Percentiles rank a stretch among this genome's conserved stretches.
Evolutionary conservation across 2,329 filamentous ascomycete genomes (phyloP).

Genomic region (Fusarium graminum): DNA sequence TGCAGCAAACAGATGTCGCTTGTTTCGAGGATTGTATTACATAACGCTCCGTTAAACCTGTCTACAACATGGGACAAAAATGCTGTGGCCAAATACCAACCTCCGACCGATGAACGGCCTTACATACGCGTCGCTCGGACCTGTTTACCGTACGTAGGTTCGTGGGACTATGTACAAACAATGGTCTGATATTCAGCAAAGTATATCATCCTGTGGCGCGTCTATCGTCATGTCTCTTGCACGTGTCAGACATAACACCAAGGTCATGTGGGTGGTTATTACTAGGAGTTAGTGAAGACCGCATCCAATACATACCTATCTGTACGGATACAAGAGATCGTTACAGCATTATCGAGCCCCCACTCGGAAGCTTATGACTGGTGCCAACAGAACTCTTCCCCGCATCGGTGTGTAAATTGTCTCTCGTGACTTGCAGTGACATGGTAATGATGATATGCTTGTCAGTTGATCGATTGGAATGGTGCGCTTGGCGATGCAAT

Average conservation of each 20-base stretch:
- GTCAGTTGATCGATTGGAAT: slow-evolving; percentile 4
- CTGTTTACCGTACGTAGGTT: background rate
- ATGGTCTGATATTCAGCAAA: slow-evolving; percentile 18
- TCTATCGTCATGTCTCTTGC: slow-evolving; percentile 15
- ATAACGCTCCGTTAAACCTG: slow-evolving; percentile 3
- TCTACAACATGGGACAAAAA: slow-evolving; percentile 5
- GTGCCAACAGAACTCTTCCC: slow-evolving; percentile 33
- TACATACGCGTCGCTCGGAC: slow-evolving; percentile 24
- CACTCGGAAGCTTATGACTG: slow-evolving; percentile 26
- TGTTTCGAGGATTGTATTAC: slow-evolving; percentile 12
- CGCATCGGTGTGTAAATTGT: slow-evolving; percentile 30
- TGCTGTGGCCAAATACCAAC: background rate
- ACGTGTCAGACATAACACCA: slow-evolving; percentile 35
- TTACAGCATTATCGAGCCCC: slow-evolving; percentile 25
- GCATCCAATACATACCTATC: background rate
- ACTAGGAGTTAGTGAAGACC: background rate
- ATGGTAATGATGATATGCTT: slow-evolving; percentile 28
- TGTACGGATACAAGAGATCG: slow-evolving; percentile 3
- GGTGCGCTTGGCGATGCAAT: background rate
- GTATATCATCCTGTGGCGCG: slow-evolving; percentile 18
- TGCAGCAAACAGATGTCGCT: slow-evolving; percentile 23
- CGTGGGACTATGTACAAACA: background rate
- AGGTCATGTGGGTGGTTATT: slow-evolving; percentile 42
- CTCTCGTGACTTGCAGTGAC: slow-evolving; percentile 35
- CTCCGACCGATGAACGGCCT: background rate